These are phyloP conservation scores for Candida tibetensis DNA, from an alignment of 805 yeast species.

Conservation along the genomic window DNA sequence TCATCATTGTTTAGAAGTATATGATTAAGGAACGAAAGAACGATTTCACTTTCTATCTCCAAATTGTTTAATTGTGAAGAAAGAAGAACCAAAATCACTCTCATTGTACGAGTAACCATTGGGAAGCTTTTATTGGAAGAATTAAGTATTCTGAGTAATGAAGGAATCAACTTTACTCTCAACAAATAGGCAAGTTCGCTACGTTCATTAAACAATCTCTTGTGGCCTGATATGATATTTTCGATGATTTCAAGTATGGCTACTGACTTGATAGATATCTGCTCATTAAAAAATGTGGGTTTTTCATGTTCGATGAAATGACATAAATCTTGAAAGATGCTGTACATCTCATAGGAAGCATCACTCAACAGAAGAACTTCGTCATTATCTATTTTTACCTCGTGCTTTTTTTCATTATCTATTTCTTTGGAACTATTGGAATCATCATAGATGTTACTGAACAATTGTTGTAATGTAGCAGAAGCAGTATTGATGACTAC, in stretches of 20 bases:
- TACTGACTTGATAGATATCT: constrained; percentile 52
- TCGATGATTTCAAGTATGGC: constrained; percentile 82
- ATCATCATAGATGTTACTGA: constrained; percentile 70
- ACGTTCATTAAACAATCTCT: constrained; percentile 51
- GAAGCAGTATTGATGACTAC: constrained; percentile 88
- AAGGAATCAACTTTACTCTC: constrained; percentile 70
- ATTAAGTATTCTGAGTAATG: constrained; percentile 61
- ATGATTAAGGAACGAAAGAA: constrained; percentile 72
- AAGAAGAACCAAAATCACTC: constrained; percentile 64
- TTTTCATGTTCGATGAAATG: constrained; percentile 56
- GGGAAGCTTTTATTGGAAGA: constrained; percentile 60
- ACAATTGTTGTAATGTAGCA: constrained; percentile 86
- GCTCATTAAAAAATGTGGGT: constrained; percentile 53
- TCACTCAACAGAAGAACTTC: constrained; percentile 44
- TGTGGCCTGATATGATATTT: constrained; percentile 67
- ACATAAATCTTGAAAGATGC: constrained; percentile 72
- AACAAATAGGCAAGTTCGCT: constrained; percentile 65
- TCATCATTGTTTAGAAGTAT: constrained; percentile 57
- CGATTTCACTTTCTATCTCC: constrained; percentile 77
- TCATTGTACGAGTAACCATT: constrained; percentile 67
- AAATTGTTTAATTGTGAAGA: constrained; percentile 55
- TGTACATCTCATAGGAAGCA: constrained; percentile 64
- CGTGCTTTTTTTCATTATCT: not conserved
- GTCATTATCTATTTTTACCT: constrained; percentile 44
- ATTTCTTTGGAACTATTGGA: constrained; percentile 2